phyloP scores from a whole-genome alignment of 148 eudicot species.

The Rhododendron williamsianum region DNA sequence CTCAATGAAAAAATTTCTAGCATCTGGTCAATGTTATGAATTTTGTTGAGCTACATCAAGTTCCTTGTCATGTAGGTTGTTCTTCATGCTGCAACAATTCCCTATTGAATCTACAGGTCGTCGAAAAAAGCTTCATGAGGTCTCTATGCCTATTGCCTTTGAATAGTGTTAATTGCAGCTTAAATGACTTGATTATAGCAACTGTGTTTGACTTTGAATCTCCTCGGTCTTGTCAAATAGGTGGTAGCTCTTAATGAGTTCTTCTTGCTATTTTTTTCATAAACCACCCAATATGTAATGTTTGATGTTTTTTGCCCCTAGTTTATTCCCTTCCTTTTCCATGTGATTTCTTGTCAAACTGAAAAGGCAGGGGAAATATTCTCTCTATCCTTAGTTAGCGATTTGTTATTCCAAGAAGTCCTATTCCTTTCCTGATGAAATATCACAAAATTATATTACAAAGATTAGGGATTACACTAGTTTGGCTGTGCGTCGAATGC shows the following conservation, averaged over 20 bases:
- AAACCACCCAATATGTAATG: not conserved
- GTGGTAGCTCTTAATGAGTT: not conserved
- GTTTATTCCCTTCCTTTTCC: not conserved
- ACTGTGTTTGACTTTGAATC: not conserved
- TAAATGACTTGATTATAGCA: not conserved
- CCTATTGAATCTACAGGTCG: constrained; percentile 74
- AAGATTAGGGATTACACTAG: not conserved
- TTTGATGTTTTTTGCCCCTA: not conserved
- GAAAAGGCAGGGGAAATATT: not conserved
- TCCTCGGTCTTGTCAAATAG: not conserved
- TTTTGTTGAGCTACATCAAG: not conserved
- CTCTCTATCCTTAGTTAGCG: not conserved
- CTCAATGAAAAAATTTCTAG: not conserved
- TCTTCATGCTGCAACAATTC: constrained; percentile 51
- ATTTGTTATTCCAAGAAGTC: not conserved
- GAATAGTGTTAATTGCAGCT: not conserved
- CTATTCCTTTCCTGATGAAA: not conserved
- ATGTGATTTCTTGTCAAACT: not conserved
- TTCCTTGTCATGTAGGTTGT: constrained; percentile 35
- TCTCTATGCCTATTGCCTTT: constrained; percentile 7
- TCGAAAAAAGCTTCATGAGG: constrained; percentile 63
- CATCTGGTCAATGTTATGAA: not conserved
- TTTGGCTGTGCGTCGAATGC: not conserved
- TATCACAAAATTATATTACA: not conserved
- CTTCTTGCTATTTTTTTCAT: not conserved